Percentiles rank a stretch among this genome's conserved stretches.
Conservation (phyloP, 73 alveolate genomes). For the Paramecium biaurelia region DNA sequence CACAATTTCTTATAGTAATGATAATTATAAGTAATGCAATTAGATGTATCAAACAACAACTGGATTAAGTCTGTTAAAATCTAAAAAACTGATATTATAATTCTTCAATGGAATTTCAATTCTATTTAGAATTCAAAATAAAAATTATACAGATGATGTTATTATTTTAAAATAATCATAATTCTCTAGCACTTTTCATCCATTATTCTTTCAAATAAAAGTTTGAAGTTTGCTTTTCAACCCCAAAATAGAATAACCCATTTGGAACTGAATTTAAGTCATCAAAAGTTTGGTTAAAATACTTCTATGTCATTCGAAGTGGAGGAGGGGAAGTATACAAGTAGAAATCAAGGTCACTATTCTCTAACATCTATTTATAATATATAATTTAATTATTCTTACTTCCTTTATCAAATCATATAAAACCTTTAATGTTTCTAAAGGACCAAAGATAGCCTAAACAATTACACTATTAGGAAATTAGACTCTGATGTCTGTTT, state of each 20-base stretch:
- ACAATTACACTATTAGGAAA: not conserved
- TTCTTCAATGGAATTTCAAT: not conserved
- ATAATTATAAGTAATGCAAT: too few species aligned
- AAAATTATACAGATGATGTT: not conserved
- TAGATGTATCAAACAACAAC: slow-evolving; percentile 31
- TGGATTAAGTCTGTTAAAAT: not conserved
- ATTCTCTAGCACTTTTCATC: not conserved
- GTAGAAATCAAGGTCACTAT: not conserved
- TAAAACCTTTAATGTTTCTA: not conserved
- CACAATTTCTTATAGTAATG: too few species aligned
- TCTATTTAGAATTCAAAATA: too few species aligned
- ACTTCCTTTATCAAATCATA: not conserved
- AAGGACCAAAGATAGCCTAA: not conserved
- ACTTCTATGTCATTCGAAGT: not conserved
- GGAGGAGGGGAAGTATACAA: slow-evolving; percentile 41
- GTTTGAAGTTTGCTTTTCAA: not conserved
- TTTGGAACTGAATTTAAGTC: slow-evolving; percentile 34
- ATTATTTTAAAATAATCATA: not conserved
- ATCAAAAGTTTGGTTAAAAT: not conserved
- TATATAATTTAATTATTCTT: not conserved
- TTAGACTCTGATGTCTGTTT: not conserved
- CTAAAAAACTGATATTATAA: not conserved
- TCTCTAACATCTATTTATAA: not conserved
- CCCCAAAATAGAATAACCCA: slow-evolving; percentile 37
- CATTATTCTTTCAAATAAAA: not conserved